A percentile compares a stretch with the other conserved stretches of the same genome.
phyloP scores from a whole-genome alignment of 345 rosid genomes.

The Moringa oleifera region DNA sequence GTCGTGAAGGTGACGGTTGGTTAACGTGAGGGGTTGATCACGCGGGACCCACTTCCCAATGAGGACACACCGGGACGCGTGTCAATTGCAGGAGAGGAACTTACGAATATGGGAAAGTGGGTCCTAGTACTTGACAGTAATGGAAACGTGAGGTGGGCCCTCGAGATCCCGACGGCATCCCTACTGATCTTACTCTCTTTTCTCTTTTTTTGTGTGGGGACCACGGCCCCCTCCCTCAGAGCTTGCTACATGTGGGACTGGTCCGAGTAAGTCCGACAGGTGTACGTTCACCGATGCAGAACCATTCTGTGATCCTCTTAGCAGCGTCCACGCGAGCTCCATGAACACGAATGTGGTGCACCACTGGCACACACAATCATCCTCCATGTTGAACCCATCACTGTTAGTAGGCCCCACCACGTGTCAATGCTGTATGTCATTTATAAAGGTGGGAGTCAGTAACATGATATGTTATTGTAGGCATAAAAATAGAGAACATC shows the following conservation, averaged over 20 bases:
- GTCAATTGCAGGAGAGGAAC: background rate
- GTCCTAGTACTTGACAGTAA: slow-evolving; percentile 11
- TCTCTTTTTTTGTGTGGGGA: background rate
- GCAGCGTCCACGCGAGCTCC: background rate
- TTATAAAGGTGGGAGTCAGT: background rate
- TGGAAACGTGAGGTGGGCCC: slow-evolving; percentile 7
- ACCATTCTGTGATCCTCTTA: background rate
- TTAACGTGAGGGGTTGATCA: slow-evolving; percentile 17
- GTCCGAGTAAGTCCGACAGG: slow-evolving; percentile 13
- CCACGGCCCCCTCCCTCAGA: background rate
- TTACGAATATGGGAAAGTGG: slow-evolving; percentile 8
- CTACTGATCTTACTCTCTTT: background rate
- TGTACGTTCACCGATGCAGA: slow-evolving; percentile 21
- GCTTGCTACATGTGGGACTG: slow-evolving; percentile 14
- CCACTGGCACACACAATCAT: slow-evolving; percentile 16
- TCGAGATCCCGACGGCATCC: slow-evolving; percentile 15
- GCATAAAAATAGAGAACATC: too few relatives aligned
- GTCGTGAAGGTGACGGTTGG: slow-evolving; percentile 17
- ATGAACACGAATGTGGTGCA: slow-evolving; percentile 11
- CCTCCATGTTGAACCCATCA: slow-evolving; percentile 13
- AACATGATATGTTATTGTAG: too few relatives aligned
- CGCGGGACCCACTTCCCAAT: slow-evolving; percentile 3
- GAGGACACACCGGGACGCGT: slow-evolving; percentile 15
- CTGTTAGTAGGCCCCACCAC: slow-evolving; percentile 16
- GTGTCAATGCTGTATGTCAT: background rate